A percentile compares a stretch with the other conserved stretches of the same genome.
Evolutionary conservation across 345 rosid species (phyloP).

Genomic region (Salix koriyanagi): DNA sequence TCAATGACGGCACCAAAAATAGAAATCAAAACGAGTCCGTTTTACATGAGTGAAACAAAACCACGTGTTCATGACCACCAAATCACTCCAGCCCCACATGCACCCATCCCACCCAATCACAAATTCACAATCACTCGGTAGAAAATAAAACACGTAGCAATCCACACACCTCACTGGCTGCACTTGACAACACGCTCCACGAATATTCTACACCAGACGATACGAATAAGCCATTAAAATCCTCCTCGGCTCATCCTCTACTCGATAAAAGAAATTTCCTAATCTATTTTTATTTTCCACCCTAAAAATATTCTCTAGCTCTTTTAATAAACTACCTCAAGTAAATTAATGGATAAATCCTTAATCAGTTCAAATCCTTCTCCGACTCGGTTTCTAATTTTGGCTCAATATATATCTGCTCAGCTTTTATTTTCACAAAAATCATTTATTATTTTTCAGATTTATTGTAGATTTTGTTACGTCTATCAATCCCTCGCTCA

Average conservation of each 20-base stretch:
- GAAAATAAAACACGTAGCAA: background rate
- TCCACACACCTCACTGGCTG: background rate
- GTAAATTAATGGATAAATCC: constrained; percentile 59
- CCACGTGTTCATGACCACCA: background rate
- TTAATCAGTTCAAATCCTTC: constrained; percentile 28
- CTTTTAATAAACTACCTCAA: background rate
- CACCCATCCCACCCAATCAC: background rate
- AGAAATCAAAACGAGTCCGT: background rate
- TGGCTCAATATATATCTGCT: constrained; percentile 24
- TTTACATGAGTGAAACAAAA: background rate
- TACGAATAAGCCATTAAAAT: constrained; percentile 9
- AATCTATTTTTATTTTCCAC: background rate
- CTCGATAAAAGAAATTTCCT: background rate
- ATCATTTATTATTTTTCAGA: constrained; percentile 20
- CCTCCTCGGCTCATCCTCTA: background rate
- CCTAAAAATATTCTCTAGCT: background rate
- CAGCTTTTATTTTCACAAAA: constrained; percentile 18
- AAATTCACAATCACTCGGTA: constrained; percentile 3
- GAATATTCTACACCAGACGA: constrained; percentile 34
- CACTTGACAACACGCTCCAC: constrained; percentile 1
- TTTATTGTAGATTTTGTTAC: constrained; percentile 36
- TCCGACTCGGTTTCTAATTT: constrained; percentile 22
- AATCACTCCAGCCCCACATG: background rate
- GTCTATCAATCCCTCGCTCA: constrained; percentile 20
- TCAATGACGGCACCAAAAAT: background rate